Percentiles rank a stretch among this genome's conserved stretches.
Conservation (phyloP, 495 filamentous ascomycete genomes). For the Friedmanniomyces simplex region DNA sequence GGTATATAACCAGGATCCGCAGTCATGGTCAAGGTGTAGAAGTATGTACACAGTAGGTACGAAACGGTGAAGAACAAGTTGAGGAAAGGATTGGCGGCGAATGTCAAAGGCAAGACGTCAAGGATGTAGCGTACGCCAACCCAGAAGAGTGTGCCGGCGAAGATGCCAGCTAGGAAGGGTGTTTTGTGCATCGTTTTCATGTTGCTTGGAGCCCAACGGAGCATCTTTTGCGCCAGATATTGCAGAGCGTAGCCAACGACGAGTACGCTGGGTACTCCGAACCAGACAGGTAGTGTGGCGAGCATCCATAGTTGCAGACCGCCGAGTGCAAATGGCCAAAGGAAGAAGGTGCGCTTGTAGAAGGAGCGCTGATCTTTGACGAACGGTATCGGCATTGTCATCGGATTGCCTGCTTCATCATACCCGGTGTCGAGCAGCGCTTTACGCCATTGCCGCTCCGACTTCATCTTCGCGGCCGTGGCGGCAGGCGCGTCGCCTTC, state of each 20-base stretch:
- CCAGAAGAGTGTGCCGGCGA: slow-evolving; percentile 78
- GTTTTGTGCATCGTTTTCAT: slow-evolving; percentile 84
- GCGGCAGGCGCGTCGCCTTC: slow-evolving; percentile 80
- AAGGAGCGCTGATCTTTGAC: slow-evolving; percentile 60
- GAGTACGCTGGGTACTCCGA: slow-evolving; percentile 59
- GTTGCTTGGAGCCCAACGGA: slow-evolving; percentile 73
- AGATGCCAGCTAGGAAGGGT: slow-evolving; percentile 89
- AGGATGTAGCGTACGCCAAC: slow-evolving; percentile 66
- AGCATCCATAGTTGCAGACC: slow-evolving; percentile 60
- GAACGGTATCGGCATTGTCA: slow-evolving; percentile 44
- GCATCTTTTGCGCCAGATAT: slow-evolving; percentile 62
- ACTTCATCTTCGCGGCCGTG: slow-evolving; percentile 84
- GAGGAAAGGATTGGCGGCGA: slow-evolving; percentile 46
- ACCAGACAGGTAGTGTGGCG: slow-evolving; percentile 60
- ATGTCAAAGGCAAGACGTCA: slow-evolving; percentile 57
- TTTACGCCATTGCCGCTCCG: slow-evolving; percentile 65
- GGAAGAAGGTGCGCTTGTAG: slow-evolving; percentile 79
- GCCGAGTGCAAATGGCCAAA: slow-evolving; percentile 73
- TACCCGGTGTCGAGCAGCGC: slow-evolving; percentile 80
- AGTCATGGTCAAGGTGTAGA: slow-evolving; percentile 75
- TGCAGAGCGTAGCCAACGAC: slow-evolving; percentile 62
- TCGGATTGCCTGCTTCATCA: slow-evolving; percentile 62
- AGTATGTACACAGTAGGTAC: slow-evolving; percentile 61
- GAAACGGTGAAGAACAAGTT: slow-evolving; percentile 64
- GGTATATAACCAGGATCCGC: slow-evolving; percentile 92